Evolutionary conservation across 176 grass and related monocot species (phyloP), one percentile per base, ranked within the genome.

Genomic region (Musa itinerans): DNA sequence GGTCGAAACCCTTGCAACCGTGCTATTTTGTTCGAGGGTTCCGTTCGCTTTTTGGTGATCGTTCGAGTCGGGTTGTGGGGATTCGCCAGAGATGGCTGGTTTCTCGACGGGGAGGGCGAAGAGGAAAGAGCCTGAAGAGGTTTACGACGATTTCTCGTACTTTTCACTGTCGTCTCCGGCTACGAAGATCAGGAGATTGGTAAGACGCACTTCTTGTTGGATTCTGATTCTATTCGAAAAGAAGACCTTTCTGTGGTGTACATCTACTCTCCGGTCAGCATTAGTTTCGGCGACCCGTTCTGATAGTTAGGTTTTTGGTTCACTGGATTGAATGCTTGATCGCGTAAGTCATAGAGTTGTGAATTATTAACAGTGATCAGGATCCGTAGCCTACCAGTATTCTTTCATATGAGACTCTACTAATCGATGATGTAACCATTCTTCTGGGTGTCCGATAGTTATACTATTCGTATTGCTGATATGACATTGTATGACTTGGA

Each of bases 111-210:
- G 68, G 16, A 50, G 10, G 86, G 81, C 83, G 83, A 92, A 92
- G 89, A 92, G 89, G 89, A 92, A 88, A 83, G 86, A 88, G 48
- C 51, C 84, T 66, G 89, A 92, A 29, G 81, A 86, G 78, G 78
- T 83, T 54, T 78, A 86, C 22, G 86, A 88, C 22, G 83, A 84
- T 43, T 81, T 88, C 78, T 76, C 65, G 50, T 86, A 83, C 72
- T 83, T 86, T 83, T 87, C 83, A 58, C 71, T 88, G 75, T 88
- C 83, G 66, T 73, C 58, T 11, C 75, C 89, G 23, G 86, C 89
- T n/a, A 25, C 71, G 74, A 92, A 92, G 86, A 86, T 48, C 74
- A 78, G 86, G 66, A 83, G 83, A 81, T 25, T 92, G 89, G 89
- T 92, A 55, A 83, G 76, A 34, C 8, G 48, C 29, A 9, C 15